phyloP scores from a whole-genome alignment of 257 asterid genomes.

The Orobanche coerulescens region DNA sequence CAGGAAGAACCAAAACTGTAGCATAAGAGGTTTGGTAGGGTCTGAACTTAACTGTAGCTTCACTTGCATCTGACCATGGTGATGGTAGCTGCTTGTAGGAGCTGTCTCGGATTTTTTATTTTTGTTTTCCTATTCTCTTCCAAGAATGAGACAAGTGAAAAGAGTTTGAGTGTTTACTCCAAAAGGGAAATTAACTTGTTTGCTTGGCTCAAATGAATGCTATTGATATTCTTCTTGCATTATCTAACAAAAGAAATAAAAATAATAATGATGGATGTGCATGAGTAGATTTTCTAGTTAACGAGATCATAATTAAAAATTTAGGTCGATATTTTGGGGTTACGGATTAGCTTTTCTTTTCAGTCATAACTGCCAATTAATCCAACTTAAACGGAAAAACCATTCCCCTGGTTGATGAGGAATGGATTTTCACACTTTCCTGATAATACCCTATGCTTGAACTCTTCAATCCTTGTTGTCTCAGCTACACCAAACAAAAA shows the following conservation, averaged over 20 bases:
- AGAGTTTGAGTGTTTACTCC: background rate
- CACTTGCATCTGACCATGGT: conserved; percentile 4
- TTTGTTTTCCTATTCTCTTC: background rate
- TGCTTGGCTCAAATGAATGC: background rate
- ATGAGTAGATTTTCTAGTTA: too few relatives aligned
- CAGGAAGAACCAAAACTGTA: conserved; percentile 10
- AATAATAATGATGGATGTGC: too few relatives aligned
- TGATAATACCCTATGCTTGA: background rate
- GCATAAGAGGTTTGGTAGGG: background rate
- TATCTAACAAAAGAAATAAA: too few relatives aligned
- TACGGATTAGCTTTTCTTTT: too few relatives aligned
- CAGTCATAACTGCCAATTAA: background rate
- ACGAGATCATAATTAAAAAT: too few relatives aligned
- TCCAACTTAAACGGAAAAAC: background rate
- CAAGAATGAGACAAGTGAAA: conserved; percentile 8
- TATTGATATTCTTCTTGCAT: too few relatives aligned
- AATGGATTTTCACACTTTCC: background rate
- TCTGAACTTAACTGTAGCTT: background rate
- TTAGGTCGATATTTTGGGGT: too few relatives aligned
- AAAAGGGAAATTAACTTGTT: background rate
- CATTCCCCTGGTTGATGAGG: background rate
- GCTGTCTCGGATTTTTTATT: background rate
- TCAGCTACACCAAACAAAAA: background rate
- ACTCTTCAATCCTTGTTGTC: background rate
- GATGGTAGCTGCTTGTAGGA: conserved; percentile 2